Conservation (phyloP, 495 filamentous ascomycete species). For the Neurospora sp. region DNA sequence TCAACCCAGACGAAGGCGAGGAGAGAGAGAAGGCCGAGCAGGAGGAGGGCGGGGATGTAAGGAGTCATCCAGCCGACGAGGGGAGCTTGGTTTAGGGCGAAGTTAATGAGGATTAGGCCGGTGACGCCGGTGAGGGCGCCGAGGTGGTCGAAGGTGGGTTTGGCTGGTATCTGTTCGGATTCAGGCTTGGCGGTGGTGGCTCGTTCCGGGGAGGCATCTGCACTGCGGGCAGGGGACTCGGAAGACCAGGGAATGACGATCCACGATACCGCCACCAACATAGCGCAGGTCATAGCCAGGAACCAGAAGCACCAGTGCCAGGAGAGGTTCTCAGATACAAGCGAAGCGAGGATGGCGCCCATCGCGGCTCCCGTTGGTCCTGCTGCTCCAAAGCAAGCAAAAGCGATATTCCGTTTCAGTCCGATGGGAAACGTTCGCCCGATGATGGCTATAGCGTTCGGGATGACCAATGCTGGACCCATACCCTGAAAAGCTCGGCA, state of each 20-base stretch:
- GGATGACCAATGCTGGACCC: constrained; percentile 49
- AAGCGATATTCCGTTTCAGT: constrained; percentile 45
- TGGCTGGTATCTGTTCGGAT: too few species aligned
- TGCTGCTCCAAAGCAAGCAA: constrained; percentile 51
- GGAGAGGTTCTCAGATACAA: constrained; percentile 43
- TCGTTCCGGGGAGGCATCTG: constrained; percentile 3
- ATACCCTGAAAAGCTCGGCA: constrained; percentile 53
- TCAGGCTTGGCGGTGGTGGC: not conserved
- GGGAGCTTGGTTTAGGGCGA: constrained; percentile 50
- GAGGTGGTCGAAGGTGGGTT: constrained; percentile 35
- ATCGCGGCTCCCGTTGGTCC: constrained; percentile 47
- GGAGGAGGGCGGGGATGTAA: constrained; percentile 40
- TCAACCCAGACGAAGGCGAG: constrained; percentile 43
- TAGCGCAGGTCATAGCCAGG: constrained; percentile 36
- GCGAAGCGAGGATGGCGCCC: constrained; percentile 37
- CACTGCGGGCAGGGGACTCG: not conserved
- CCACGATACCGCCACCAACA: constrained; percentile 30
- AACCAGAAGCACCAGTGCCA: constrained; percentile 62
- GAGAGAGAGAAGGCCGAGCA: constrained; percentile 42
- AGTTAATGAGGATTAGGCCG: constrained; percentile 46
- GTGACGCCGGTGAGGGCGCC: constrained; percentile 42
- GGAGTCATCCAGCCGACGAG: constrained; percentile 45
- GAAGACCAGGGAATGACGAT: constrained; percentile 38
- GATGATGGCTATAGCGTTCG: constrained; percentile 52
- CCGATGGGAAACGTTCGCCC: constrained; percentile 45